Conservation (phyloP, 345 rosid genomes). For the Luvunga scandens region DNA sequence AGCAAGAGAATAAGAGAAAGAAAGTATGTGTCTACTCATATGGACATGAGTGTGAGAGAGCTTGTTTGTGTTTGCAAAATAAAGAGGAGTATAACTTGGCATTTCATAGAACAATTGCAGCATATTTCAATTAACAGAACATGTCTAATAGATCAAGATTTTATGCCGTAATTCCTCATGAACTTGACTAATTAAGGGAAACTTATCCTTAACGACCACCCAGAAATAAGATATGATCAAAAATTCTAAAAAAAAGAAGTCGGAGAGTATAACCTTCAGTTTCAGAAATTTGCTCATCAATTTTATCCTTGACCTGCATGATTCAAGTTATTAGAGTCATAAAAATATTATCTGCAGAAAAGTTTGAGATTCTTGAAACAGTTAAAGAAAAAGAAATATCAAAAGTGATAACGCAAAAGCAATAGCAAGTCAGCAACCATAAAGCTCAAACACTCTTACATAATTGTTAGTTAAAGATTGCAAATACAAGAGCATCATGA, state of each 20-base stretch:
- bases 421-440: not conserved
- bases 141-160: not conserved
- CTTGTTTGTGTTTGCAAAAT: not conserved
- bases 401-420: not conserved
- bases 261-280: conserved; percentile 28
- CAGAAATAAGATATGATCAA: not conserved
- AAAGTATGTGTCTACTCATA: not conserved
- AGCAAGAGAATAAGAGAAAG: not conserved
- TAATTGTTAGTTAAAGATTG: not conserved
- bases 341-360: not conserved
- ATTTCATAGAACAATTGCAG: not conserved
- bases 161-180: not conserved
- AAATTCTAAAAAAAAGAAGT: not conserved
- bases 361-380: not conserved
- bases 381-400: not conserved
- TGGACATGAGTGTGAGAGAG: not conserved
- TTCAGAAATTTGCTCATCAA: conserved; percentile 18
- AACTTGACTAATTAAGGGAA: not conserved
- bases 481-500: not conserved
- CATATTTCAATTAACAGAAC: not conserved
- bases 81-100: not conserved
- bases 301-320: conserved; percentile 29
- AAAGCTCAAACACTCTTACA: not conserved
- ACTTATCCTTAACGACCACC: not conserved
- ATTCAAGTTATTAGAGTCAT: not conserved